These are phyloP conservation scores for Lyophyllum shimeji DNA, from an alignment of 768 basidiomycete species.

Conservation along the genomic window DNA sequence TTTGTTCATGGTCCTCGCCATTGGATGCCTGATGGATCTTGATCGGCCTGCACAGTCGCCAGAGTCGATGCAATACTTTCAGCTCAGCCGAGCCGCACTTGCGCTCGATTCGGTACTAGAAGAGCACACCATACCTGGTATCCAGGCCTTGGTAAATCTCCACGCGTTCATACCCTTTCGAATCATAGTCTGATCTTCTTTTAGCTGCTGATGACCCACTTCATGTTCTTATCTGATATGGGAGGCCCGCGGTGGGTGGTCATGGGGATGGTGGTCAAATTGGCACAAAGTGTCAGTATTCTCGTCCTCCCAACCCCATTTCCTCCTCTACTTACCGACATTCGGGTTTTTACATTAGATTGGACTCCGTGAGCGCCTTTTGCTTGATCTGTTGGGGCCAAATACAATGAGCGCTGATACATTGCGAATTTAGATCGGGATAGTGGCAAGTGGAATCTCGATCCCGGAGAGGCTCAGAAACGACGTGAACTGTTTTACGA, in stretches of 20 bases:
- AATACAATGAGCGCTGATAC: conserved; percentile 10
- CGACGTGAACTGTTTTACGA: conserved; percentile 66
- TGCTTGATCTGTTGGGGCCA: conserved; percentile 7
- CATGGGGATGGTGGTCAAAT: conserved; percentile 70
- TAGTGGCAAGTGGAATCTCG: conserved; percentile 62
- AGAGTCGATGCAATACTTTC: conserved; percentile 60
- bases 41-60: conserved; percentile 50
- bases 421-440: conserved; percentile 52
- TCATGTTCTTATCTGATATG: conserved; percentile 50
- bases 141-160: conserved; percentile 60
- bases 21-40: conserved; percentile 63
- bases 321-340: conserved; percentile 16
- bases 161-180: conserved; percentile 7
- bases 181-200: conserved; percentile 17
- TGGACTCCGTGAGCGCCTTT: conserved; percentile 58
- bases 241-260: conserved; percentile 66
- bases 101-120: conserved; percentile 65
- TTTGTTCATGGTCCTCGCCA: conserved; percentile 61
- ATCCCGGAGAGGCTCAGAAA: conserved; percentile 53
- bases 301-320: conserved; percentile 10
- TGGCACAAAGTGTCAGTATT: conserved; percentile 62
- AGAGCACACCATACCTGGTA: conserved; percentile 59
- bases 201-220: conserved; percentile 59
- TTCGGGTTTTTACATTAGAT: conserved; percentile 39
- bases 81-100: conserved; percentile 58